A percentile compares a stretch with the other conserved stretches of the same genome.
Evolutionary conservation across 352 stramenopile genomes (phyloP).

Genomic region (Pythium brassicae): DNA sequence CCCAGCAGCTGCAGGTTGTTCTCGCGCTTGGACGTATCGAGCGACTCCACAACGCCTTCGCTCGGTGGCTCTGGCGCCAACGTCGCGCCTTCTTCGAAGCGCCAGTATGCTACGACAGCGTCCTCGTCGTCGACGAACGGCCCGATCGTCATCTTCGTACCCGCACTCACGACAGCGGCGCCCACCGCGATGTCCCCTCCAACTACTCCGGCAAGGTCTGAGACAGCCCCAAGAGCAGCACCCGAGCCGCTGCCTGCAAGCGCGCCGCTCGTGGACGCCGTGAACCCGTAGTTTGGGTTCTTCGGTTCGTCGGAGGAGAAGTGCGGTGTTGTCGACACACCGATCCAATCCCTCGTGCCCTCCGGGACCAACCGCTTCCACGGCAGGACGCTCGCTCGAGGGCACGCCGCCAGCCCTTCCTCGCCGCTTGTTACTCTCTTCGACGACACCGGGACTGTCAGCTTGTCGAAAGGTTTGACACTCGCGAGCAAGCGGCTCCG

Average conservation of each 20-base stretch:
- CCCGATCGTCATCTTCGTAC: constrained; percentile 62
- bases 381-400: constrained; percentile 33
- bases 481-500: constrained; percentile 58
- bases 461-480: constrained; percentile 43
- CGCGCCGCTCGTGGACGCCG: constrained; percentile 13
- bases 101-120: constrained; percentile 80
- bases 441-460: constrained; percentile 21
- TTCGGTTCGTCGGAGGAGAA: constrained; percentile 53
- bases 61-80: constrained; percentile 10
- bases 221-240: not conserved
- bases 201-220: not conserved
- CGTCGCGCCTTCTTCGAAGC: constrained; percentile 72
- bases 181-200: constrained; percentile 5
- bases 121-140: constrained; percentile 84
- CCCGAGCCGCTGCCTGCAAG: constrained; percentile 1
- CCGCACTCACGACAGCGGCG: not conserved
- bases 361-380: constrained; percentile 73
- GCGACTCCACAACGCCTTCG: constrained; percentile 47
- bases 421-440: constrained; percentile 4
- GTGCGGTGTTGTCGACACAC: constrained; percentile 33
- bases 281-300: constrained; percentile 49
- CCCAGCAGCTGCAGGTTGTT: constrained; percentile 62
- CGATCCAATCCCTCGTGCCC: constrained; percentile 62
- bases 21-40: constrained; percentile 81
- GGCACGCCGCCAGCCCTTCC: not conserved